Base-by-base conservation (phyloP, 108 stramenopile species). In the Nitzschia sp. region DNA sequence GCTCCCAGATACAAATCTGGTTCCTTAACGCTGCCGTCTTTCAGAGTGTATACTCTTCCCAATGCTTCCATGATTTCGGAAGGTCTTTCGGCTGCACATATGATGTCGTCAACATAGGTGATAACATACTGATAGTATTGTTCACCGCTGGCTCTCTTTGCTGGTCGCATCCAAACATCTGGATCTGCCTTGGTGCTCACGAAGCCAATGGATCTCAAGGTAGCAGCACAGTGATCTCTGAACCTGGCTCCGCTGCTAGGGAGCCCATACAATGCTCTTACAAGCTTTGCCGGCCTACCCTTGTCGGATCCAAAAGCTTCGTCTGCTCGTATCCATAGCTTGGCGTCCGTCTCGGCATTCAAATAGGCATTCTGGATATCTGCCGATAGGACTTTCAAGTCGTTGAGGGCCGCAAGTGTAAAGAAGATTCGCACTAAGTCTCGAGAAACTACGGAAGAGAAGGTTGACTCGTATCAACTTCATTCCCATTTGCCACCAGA, bases 401-500 rank as follows among this genome's bases (percentile, higher is more conserved):
- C 67, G 57, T 78, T 78, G 1, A 84, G 46, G 13, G 75, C 78
- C 1, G 84, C 78, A 9, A 82, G 13, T 6, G n/a, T 38, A 15
- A 84, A 38, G 9, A 71, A 59, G 27, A 87, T 79, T n/a, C 78
- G 36, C 1, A 83, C 82, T 6, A 67, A 79, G 26, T 84, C 83
- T 17, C 77, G n/a, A 11, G 81, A 76, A 25, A 78, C 70, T 1
- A 82, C 80, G 24, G 62, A 53, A 6, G 71, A 46, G 33, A 82
- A 85, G 11, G 80, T 84, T 31, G 80, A 5, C 74, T 78, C 6
- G 74, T 38, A 21, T 77, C 67, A 11, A 70, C 72, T 34, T 34
- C 62, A 64, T 86, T 68, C 33, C 87, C 86, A 13, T 63, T 80
- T 17, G 80, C 84, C 0, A 85, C 82, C 1, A 72, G 32, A 9